These are phyloP conservation scores for Russula virescens DNA, from an alignment of 768 basidiomycete genomes.

Conservation along the genomic window DNA sequence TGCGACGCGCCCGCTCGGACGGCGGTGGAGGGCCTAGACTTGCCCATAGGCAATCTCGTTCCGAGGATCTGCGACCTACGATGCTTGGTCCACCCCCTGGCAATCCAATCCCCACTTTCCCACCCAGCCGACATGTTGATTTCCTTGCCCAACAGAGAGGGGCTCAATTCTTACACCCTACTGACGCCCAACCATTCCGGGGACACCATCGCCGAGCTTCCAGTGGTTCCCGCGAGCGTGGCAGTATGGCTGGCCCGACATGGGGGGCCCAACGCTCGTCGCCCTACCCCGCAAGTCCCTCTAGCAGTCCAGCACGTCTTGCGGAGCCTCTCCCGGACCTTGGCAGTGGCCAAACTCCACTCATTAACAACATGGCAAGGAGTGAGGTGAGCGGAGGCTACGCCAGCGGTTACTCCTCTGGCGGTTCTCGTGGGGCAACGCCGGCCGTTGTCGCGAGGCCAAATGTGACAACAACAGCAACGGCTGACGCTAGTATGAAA, in stretches of 20 bases:
- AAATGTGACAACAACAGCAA: conserved; percentile 88
- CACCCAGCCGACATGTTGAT: conserved; percentile 37
- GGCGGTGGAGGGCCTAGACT: conserved; percentile 29
- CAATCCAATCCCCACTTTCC: conserved; percentile 14
- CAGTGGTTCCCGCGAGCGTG: conserved; percentile 36
- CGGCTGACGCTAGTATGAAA: conserved; percentile 79
- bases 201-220: conserved; percentile 41
- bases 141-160: conserved; percentile 31
- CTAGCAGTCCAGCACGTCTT: conserved; percentile 12
- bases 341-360: conserved; percentile 1
- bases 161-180: conserved; percentile 40
- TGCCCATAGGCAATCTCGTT: conserved; percentile 46
- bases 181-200: conserved; percentile 34
- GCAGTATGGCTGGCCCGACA: conserved; percentile 18
- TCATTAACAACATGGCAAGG: background rate
- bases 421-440: conserved; percentile 20
- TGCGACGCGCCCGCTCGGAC: conserved; percentile 53
- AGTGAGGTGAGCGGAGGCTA: background rate
- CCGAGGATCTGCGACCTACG: conserved; percentile 50
- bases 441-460: conserved; percentile 47
- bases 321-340: conserved; percentile 43
- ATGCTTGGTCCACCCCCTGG: conserved; percentile 30
- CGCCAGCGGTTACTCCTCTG: conserved; percentile 6
- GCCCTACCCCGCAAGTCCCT: conserved; percentile 22
- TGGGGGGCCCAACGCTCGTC: conserved; percentile 22